phyloP scores from a whole-genome alignment of 1,284 basidiomycete species.

The Rhodotorula sp. region DNA sequence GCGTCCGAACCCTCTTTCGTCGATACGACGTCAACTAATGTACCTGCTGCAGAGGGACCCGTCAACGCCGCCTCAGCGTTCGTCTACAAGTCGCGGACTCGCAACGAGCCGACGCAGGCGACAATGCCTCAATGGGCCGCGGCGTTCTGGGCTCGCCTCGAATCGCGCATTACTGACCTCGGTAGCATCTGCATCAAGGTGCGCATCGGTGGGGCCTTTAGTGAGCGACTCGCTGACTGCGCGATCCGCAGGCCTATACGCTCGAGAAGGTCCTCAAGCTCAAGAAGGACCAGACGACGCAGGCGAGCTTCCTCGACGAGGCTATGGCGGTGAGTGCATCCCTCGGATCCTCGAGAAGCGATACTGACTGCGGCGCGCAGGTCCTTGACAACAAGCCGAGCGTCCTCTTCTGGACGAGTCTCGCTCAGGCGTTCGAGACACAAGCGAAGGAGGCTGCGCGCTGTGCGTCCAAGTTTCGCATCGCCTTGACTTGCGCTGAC shows the following conservation, averaged over 20 bases:
- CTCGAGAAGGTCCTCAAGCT: slow-evolving; percentile 87
- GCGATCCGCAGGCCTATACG: slow-evolving; percentile 69
- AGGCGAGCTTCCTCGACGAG: slow-evolving; percentile 80
- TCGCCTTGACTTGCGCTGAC: not conserved
- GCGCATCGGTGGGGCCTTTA: slow-evolving; percentile 13
- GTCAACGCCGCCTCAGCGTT: slow-evolving; percentile 35
- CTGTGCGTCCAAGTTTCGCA: slow-evolving; percentile 54
- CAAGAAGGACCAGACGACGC: slow-evolving; percentile 76
- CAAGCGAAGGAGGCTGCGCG: slow-evolving; percentile 71
- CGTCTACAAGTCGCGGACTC: slow-evolving; percentile 71
- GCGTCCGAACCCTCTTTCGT: not conserved
- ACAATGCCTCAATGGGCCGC: slow-evolving; percentile 78
- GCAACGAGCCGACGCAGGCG: slow-evolving; percentile 78
- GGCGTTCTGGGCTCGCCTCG: slow-evolving; percentile 77
- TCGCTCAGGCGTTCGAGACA: slow-evolving; percentile 75
- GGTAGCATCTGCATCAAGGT: slow-evolving; percentile 86
- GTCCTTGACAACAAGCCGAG: slow-evolving; percentile 85
- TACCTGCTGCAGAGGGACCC: slow-evolving; percentile 20
- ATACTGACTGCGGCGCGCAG: slow-evolving; percentile 49
- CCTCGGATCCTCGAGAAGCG: not conserved
- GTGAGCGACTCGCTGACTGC: too few species aligned
- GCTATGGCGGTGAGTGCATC: slow-evolving; percentile 69
- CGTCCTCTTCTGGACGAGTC: slow-evolving; percentile 81
- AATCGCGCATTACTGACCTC: slow-evolving; percentile 73
- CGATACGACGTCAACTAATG: not conserved